Percentiles rank a stretch among this genome's conserved stretches.
Conservation (phyloP, 306 rosid species). For the Acacia confusa region DNA sequence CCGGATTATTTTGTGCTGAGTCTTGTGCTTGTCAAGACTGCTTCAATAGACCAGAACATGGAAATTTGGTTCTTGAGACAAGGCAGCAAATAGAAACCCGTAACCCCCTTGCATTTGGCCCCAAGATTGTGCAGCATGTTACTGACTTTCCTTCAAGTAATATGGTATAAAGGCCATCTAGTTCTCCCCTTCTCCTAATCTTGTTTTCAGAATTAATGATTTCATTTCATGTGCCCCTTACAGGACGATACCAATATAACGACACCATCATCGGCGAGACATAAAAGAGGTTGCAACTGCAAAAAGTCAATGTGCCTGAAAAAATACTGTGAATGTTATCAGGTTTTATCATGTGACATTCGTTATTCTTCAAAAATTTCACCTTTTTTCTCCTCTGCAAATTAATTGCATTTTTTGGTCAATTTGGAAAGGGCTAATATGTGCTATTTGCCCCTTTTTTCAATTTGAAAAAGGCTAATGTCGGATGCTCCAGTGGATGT, state of each 20-base stretch:
- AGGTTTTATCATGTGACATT: conserved; percentile 31
- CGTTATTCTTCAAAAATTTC: neutral
- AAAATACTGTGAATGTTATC: conserved; percentile 68
- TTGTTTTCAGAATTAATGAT: neutral
- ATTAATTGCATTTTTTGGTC: conserved; percentile 1
- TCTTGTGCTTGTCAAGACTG: conserved; percentile 63
- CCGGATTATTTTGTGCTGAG: conserved; percentile 47
- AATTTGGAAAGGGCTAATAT: conserved; percentile 37
- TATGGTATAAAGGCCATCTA: conserved; percentile 31
- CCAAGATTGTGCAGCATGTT: conserved; percentile 45
- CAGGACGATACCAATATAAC: conserved; percentile 40
- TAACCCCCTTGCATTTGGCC: conserved; percentile 63
- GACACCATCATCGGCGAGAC: conserved; percentile 56
- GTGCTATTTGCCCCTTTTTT: neutral
- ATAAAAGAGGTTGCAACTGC: conserved; percentile 65
- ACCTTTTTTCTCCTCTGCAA: neutral
- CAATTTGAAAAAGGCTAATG: conserved; percentile 37
- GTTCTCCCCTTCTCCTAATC: neutral
- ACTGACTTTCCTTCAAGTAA: conserved; percentile 32
- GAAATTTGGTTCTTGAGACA: conserved; percentile 39
- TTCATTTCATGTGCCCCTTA: neutral
- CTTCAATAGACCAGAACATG: conserved; percentile 48
- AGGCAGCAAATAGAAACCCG: conserved; percentile 43
- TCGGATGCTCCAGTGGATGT: conserved; percentile 58
- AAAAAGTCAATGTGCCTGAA: conserved; percentile 60